Evolutionary conservation across 768 basidiomycete genomes (phyloP), one percentile per base, ranked within the genome.

Genomic region (Neoboletus magnificus): DNA sequence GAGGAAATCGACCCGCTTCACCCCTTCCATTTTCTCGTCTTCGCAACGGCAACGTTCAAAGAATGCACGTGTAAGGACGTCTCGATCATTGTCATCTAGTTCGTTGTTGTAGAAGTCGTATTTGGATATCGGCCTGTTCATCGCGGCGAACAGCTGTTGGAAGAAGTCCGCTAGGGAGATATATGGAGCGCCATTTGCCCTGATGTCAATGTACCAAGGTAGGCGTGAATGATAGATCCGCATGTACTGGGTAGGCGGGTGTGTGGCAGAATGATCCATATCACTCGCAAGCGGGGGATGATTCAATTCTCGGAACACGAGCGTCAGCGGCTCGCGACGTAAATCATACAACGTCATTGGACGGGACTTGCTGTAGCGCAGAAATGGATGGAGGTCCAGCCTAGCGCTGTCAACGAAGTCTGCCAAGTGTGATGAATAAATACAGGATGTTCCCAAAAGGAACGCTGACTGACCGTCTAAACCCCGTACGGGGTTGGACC

Each of bases 161-260:
- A 87, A 69, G 16, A 89, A 72, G 56, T 87, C 83, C 33, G 71
- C 71, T 3, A 88, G 71, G 6, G 84, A 83, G 51, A 87, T 75
- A n/a, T 85, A 85, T 23, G 79, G 70, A 3, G 77, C 75, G 27
- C 59, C 59, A 9, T 66, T 67, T 39, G 77, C 68, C 23, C 64
- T 62, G 18, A 86, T 73, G 59, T 87, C 86, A 65, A 89, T 78
- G 68, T 80, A 85, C 87, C 87, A 89, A 0, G 87, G 86, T 1
- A 85, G 70, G 35, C 74, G 71, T 0, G 78, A 69, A 66, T 85
- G 83, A 62, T 76, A 82, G 48, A 88, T 62, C 13, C 83, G 82
- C 73, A 87, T 78, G 53, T 68, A 69, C 6, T 70, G 62, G 0
- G 79, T 70, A 2, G 82, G 75, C 1, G 84, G 84, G 39, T 74